Conservation (phyloP, 2,329 filamentous ascomycete species). For the Penicillium sp. region DNA sequence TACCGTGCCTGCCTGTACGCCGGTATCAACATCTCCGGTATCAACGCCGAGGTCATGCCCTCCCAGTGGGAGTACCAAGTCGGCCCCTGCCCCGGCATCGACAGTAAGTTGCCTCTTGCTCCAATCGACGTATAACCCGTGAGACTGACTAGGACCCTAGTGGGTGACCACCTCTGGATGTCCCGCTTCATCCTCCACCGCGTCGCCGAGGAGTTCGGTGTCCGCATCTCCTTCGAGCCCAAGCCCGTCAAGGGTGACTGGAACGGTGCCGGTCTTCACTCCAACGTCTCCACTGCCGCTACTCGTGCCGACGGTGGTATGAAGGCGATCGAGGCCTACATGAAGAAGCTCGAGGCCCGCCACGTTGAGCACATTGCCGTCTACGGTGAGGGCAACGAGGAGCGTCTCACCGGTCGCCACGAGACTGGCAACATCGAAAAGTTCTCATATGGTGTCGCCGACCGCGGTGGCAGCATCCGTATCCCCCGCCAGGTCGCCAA, state of each 20-base stretch:
- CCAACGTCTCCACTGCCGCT: conserved; percentile 84
- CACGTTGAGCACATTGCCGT: conserved; percentile 84
- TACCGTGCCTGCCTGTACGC: conserved; percentile 88
- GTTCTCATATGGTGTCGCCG: conserved; percentile 91
- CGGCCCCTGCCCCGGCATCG: conserved; percentile 80
- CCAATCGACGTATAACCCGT: neutral
- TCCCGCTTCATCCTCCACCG: conserved; percentile 84
- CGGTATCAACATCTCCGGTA: conserved; percentile 89
- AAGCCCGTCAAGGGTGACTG: conserved; percentile 95
- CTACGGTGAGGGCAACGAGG: conserved; percentile 93
- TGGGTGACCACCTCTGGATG: conserved; percentile 97
- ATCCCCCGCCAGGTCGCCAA: conserved; percentile 80
- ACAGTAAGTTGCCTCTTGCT: conserved; percentile 54
- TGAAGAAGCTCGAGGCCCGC: conserved; percentile 76
- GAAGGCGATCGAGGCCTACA: conserved; percentile 83
- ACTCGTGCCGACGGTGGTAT: conserved; percentile 92
- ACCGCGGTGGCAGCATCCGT: conserved; percentile 90
- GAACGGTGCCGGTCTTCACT: conserved; percentile 93
- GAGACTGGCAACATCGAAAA: conserved; percentile 92
- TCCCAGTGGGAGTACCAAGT: conserved; percentile 99
- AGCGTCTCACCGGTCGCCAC: conserved; percentile 85
- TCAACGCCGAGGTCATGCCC: conserved; percentile 98
- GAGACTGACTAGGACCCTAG: conserved; percentile 41
- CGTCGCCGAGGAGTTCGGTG: conserved; percentile 93
- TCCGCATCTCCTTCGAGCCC: conserved; percentile 89